phyloP scores from a whole-genome alignment of 371 early-diverging fungal species.

The Lichtheimia corymbifera region DNA sequence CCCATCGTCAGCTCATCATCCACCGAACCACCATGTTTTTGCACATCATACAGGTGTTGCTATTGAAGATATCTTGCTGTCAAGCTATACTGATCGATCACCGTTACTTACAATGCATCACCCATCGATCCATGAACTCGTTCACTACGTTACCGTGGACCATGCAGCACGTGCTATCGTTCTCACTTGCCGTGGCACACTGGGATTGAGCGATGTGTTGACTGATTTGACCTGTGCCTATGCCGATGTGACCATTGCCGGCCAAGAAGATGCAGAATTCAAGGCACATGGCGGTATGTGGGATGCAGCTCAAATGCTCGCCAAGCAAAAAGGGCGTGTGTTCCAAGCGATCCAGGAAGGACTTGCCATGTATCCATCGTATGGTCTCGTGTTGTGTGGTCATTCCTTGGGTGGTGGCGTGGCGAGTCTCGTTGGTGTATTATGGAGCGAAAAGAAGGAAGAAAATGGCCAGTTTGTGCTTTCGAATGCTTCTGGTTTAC shows the following conservation, averaged over 20 bases:
- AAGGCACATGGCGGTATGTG: conserved; percentile 80
- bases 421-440: conserved; percentile 63
- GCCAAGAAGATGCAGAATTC: conserved; percentile 29
- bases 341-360: conserved; percentile 68
- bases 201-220: conserved; percentile 84
- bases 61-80: conserved; percentile 65
- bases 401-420: conserved; percentile 86
- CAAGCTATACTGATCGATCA: conserved; percentile 58
- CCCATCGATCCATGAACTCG: conserved; percentile 72
- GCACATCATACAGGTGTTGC: conserved; percentile 68
- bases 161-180: conserved; percentile 76
- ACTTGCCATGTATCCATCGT: conserved; percentile 62
- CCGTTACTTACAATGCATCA: conserved; percentile 24
- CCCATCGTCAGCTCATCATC: conserved; percentile 44
- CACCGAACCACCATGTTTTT: conserved; percentile 72
- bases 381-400: conserved; percentile 79
- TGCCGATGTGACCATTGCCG: conserved; percentile 58
- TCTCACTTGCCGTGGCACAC: conserved; percentile 87
- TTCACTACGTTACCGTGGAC: conserved; percentile 86
- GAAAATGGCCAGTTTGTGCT: conserved; percentile 65
- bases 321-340: conserved; percentile 65
- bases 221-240: conserved; percentile 88
- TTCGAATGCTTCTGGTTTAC: conserved; percentile 62
- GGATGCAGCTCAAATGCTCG: conserved; percentile 69
- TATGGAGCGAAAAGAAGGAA: conserved; percentile 65